Percentiles rank a stretch among this genome's conserved stretches.
Evolutionary conservation across 441 rosid genomes (phyloP).

Genomic region (Viola pubescens): DNA sequence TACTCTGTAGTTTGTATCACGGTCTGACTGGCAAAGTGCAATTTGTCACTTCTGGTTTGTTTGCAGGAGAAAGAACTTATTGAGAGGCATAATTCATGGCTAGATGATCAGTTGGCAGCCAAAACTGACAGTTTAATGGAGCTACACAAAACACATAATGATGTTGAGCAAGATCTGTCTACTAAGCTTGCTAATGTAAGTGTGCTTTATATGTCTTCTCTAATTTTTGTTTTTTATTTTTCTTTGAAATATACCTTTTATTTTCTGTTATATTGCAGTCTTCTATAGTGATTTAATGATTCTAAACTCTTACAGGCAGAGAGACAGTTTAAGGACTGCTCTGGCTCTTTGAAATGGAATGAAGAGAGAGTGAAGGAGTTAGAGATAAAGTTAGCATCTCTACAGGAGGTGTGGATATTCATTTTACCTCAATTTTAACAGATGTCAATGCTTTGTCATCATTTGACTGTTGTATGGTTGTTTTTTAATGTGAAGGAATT

Average conservation of each 20-base stretch:
- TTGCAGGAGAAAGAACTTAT: constrained; percentile 86
- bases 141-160: constrained; percentile 54
- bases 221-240: not conserved
- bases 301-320: constrained; percentile 40
- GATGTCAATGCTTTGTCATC: constrained; percentile 10
- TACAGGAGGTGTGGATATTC: constrained; percentile 51
- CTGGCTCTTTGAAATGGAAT: constrained; percentile 63
- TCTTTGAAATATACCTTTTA: not conserved
- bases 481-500: constrained; percentile 48
- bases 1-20: too few relatives aligned
- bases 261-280: not conserved
- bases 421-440: not conserved
- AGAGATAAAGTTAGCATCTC: constrained; percentile 41
- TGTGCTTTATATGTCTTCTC: constrained; percentile 6
- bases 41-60: constrained; percentile 2
- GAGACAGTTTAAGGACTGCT: constrained; percentile 49
- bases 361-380: constrained; percentile 75
- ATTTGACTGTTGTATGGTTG: constrained; percentile 12
- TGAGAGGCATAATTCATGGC: constrained; percentile 85
- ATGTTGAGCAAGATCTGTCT: constrained; percentile 76
- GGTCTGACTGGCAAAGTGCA: too few relatives aligned
- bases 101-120: constrained; percentile 79
- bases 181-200: constrained; percentile 68
- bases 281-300: constrained; percentile 13
- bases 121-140: constrained; percentile 61